Evolutionary conservation across 495 filamentous ascomycete genomes (phyloP).

Genomic region (Hyaloscypha hepaticicola): DNA sequence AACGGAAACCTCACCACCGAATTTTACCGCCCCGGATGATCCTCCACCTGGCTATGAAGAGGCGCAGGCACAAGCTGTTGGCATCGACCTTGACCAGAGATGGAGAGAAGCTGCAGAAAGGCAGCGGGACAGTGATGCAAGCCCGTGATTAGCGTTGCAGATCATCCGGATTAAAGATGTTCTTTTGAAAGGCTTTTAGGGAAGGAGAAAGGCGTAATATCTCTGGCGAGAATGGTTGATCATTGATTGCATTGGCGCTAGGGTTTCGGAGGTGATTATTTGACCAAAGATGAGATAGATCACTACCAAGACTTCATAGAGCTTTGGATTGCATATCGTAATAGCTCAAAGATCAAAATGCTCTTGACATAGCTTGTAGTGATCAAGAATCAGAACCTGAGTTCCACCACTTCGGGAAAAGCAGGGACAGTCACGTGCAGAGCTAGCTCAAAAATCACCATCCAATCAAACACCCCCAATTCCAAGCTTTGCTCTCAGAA

Average conservation of each 20-base stretch:
- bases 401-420: not conserved
- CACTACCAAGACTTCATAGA: not conserved
- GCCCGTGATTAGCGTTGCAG: not conserved
- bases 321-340: not conserved
- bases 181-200: slow-evolving; percentile 2
- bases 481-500: slow-evolving; percentile 18
- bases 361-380: no score
- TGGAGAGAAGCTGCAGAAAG: slow-evolving; percentile 45
- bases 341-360: not conserved
- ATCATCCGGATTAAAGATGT: not conserved
- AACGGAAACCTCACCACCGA: slow-evolving; percentile 28
- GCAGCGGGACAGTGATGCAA: slow-evolving; percentile 3
- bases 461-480: slow-evolving; percentile 25
- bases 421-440: not conserved
- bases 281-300: not conserved
- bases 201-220: not conserved
- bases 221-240: not conserved
- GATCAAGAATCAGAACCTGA: no score
- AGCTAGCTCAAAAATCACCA: not conserved
- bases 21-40: slow-evolving; percentile 60
- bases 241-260: not conserved
- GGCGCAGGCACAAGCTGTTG: slow-evolving; percentile 76
- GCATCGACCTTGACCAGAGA: slow-evolving; percentile 46
- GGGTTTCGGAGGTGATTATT: not conserved
- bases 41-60: slow-evolving; percentile 95